Evolutionary conservation across 2,329 filamentous ascomycete species (phyloP).

Genomic region (Emergomyces orientalis): DNA sequence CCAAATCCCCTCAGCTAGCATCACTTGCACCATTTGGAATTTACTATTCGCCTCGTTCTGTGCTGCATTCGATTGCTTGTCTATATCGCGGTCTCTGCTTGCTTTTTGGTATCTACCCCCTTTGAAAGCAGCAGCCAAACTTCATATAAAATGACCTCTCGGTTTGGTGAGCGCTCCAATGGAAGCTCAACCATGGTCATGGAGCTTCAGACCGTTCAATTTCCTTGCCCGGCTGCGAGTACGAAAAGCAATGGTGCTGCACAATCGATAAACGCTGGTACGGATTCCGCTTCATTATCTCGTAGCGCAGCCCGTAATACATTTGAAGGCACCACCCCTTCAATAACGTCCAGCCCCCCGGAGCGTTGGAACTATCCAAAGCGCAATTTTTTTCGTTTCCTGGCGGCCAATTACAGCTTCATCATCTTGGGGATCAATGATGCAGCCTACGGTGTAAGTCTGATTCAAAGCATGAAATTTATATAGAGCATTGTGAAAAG

Average conservation of each 20-base stretch:
- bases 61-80: neutral
- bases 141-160: neutral
- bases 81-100: neutral
- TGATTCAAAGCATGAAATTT: neutral
- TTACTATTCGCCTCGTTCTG: neutral
- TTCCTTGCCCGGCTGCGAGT: neutral
- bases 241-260: neutral
- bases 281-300: neutral
- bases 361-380: constrained; percentile 57
- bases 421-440: constrained; percentile 49
- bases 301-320: neutral
- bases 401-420: constrained; percentile 50
- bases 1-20: neutral
- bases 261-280: neutral
- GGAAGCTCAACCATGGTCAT: constrained; percentile 1
- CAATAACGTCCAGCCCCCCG: constrained; percentile 33
- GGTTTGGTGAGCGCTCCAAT: constrained; percentile 5
- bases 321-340: constrained; percentile 22
- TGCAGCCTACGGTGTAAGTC: constrained; percentile 46
- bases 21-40: neutral
- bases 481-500: neutral
- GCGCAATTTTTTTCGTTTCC: constrained; percentile 50
- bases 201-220: neutral
- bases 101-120: neutral
- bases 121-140: neutral